phyloP scores from a whole-genome alignment of 306 rosid species.

The Quercus aquifolioides region DNA sequence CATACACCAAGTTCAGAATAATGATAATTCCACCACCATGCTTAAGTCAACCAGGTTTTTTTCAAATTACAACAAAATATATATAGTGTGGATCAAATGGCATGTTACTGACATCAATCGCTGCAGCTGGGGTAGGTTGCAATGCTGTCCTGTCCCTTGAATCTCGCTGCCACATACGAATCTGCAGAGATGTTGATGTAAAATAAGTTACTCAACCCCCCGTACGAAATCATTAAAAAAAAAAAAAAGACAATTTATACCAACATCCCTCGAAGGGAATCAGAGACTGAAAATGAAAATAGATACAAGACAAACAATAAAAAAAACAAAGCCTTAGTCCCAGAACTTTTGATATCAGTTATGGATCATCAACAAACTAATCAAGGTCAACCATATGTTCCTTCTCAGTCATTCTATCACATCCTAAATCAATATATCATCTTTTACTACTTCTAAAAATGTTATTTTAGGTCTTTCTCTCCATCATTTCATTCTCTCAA shows the following conservation, averaged over 20 bases:
- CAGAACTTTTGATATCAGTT: too few species aligned
- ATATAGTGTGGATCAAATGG: neutral
- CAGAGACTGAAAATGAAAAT: neutral
- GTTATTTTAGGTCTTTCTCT: too few species aligned
- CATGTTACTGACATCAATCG: slow-evolving; percentile 73
- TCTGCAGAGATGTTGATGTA: slow-evolving; percentile 41
- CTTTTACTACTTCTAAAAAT: too few species aligned
- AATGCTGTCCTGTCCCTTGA: slow-evolving; percentile 83
- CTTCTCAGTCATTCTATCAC: too few species aligned
- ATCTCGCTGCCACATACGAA: slow-evolving; percentile 91
- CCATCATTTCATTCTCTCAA: too few species aligned
- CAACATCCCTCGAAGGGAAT: neutral
- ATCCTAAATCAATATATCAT: too few species aligned
- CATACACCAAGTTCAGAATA: slow-evolving; percentile 11
- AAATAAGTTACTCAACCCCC: slow-evolving; percentile 10
- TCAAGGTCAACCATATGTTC: too few species aligned
- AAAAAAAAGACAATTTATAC: neutral
- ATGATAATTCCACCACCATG: neutral
- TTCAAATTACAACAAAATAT: slow-evolving; percentile 2
- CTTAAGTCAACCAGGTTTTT: neutral
- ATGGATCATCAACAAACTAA: too few species aligned
- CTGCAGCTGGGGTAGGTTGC: slow-evolving; percentile 90
- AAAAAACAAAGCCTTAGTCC: too few species aligned
- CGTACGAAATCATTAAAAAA: slow-evolving; percentile 13
- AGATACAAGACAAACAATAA: neutral